phyloP scores from a whole-genome alignment of 345 rosid genomes.

The Salix exigua region DNA sequence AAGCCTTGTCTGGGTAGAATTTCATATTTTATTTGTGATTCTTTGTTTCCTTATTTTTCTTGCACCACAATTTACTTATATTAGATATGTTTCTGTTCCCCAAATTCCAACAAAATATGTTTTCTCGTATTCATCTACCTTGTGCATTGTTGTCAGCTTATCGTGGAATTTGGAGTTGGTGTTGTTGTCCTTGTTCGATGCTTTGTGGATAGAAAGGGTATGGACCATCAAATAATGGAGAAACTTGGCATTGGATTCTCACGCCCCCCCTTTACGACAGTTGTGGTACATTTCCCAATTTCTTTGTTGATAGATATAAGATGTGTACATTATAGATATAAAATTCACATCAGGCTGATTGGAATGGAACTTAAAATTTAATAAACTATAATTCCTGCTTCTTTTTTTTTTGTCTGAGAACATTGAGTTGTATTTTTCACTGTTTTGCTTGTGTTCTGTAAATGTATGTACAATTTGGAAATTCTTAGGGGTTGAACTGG shows the following conservation, averaged over 20 bases:
- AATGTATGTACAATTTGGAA: background rate
- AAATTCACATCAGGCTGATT: too few relatives aligned
- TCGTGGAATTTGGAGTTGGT: slow-evolving; percentile 83
- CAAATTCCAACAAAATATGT: background rate
- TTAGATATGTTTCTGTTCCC: slow-evolving; percentile 2
- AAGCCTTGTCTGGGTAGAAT: slow-evolving; percentile 82
- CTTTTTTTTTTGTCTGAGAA: background rate
- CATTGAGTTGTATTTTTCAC: background rate
- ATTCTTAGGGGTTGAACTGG: background rate
- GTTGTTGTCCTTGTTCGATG: slow-evolving; percentile 82
- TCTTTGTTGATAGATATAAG: background rate
- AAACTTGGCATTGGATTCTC: slow-evolving; percentile 87
- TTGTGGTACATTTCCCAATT: slow-evolving; percentile 56
- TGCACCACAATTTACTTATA: background rate
- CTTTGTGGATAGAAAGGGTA: slow-evolving; percentile 62
- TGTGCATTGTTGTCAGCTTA: slow-evolving; percentile 53
- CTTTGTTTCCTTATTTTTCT: slow-evolving; percentile 3
- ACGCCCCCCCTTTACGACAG: slow-evolving; percentile 64
- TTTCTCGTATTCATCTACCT: slow-evolving; percentile 1
- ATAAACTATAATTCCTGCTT: too few relatives aligned
- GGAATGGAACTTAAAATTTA: too few relatives aligned
- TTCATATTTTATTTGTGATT: background rate
- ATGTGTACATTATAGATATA: too few relatives aligned
- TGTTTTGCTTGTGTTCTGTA: background rate
- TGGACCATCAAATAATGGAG: slow-evolving; percentile 62